Evolutionary conservation across 2,329 filamentous ascomycete genomes (phyloP).

Genomic region (Neofusicoccum umdonicola): DNA sequence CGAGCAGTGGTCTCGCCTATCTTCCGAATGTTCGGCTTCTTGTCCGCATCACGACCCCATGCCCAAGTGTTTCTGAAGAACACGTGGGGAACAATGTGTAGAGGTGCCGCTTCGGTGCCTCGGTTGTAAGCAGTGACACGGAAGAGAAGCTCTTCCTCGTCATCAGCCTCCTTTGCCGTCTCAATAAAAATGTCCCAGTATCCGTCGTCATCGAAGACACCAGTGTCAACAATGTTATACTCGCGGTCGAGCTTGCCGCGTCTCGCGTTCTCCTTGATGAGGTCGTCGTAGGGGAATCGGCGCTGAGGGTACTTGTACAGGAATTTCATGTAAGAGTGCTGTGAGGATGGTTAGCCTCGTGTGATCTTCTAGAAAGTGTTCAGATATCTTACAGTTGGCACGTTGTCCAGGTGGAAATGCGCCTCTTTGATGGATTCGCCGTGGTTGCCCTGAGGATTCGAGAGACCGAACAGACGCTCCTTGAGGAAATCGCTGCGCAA

Average conservation of each 20-base stretch:
- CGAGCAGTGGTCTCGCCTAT: constrained; percentile 66
- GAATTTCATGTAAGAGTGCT: constrained; percentile 99
- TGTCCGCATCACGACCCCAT: constrained; percentile 79
- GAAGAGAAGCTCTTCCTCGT: constrained; percentile 88
- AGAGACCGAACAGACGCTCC: constrained; percentile 90
- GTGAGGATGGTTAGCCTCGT: constrained; percentile 19
- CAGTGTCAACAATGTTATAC: constrained; percentile 90
- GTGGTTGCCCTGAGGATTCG: constrained; percentile 95
- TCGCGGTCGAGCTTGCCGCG: constrained; percentile 75
- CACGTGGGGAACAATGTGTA: constrained; percentile 91
- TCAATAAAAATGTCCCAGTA: constrained; percentile 99
- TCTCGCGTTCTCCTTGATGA: constrained; percentile 78
- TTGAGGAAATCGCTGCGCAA: constrained; percentile 77
- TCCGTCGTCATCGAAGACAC: constrained; percentile 78
- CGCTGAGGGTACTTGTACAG: constrained; percentile 96
- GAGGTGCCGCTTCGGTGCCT: constrained; percentile 81
- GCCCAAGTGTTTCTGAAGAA: constrained; percentile 99
- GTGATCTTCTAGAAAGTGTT: constrained; percentile 24
- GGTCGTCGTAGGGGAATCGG: constrained; percentile 86
- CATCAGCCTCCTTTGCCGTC: constrained; percentile 88
- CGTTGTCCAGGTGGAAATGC: constrained; percentile 95
- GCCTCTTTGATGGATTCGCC: constrained; percentile 96
- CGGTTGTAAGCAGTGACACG: constrained; percentile 96
- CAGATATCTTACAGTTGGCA: constrained; percentile 58
- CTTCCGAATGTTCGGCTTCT: constrained; percentile 75